Conservation (phyloP, 2,329 filamentous ascomycete genomes). For the Pseudogymnoascus sp. region DNA sequence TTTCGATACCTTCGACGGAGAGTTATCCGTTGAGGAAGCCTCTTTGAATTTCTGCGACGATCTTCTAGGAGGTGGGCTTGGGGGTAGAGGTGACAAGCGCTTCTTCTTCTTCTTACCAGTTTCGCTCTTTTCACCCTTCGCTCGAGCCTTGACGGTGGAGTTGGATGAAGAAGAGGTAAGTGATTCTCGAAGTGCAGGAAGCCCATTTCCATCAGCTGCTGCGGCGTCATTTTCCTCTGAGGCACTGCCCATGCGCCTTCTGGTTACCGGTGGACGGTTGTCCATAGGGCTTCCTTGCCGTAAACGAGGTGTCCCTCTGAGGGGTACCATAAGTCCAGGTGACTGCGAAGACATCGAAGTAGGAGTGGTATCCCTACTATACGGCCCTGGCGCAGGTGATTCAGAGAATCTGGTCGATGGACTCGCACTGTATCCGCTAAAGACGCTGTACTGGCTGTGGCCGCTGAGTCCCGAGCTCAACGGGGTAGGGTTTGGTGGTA, state of each 20-base stretch:
- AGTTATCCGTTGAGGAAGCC: constrained; percentile 30
- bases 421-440: constrained; percentile 54
- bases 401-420: constrained; percentile 70
- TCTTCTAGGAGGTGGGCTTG: constrained; percentile 54
- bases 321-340: constrained; percentile 47
- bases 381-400: constrained; percentile 57
- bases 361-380: constrained; percentile 70
- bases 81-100: constrained; percentile 40
- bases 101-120: constrained; percentile 32
- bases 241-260: constrained; percentile 48
- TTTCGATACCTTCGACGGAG: constrained; percentile 33
- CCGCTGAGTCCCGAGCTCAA: constrained; percentile 46
- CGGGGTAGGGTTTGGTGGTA: constrained; percentile 56
- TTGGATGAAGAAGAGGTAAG: constrained; percentile 64
- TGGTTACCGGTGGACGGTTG: constrained; percentile 51
- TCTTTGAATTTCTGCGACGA: constrained; percentile 48
- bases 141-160: constrained; percentile 54
- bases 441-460: constrained; percentile 27
- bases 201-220: constrained; percentile 44
- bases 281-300: constrained; percentile 48
- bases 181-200: constrained; percentile 61
- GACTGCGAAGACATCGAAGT: constrained; percentile 72
- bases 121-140: constrained; percentile 31
- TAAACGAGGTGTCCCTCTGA: constrained; percentile 29
- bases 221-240: constrained; percentile 41